phyloP scores from a whole-genome alignment of 441 rosid genomes.

The Corymbia citriodora region DNA sequence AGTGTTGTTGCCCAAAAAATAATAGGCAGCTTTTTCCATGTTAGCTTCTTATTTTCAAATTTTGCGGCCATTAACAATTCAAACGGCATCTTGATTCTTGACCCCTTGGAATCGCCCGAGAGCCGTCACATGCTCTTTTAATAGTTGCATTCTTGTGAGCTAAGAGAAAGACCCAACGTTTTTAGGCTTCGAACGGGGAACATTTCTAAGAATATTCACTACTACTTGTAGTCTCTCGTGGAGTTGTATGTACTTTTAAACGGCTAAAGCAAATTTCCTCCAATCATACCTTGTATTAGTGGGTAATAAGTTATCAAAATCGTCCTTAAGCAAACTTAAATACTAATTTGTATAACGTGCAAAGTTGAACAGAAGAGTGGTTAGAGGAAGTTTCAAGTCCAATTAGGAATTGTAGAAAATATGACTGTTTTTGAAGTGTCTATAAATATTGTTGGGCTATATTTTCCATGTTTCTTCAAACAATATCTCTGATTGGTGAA shows the following conservation, averaged over 20 bases:
- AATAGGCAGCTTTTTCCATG: neutral
- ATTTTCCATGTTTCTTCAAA: neutral
- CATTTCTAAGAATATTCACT: neutral
- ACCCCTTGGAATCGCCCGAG: neutral
- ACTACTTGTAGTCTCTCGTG: neutral
- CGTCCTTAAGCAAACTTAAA: neutral
- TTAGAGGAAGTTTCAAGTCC: neutral
- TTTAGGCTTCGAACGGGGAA: neutral
- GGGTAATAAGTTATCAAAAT: neutral
- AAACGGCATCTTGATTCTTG: neutral
- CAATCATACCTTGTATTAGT: neutral
- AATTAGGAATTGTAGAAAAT: neutral
- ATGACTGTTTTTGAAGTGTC: neutral
- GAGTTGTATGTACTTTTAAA: neutral
- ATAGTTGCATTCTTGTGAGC: neutral
- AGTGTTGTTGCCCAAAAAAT: neutral
- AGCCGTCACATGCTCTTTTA: neutral
- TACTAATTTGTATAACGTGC: neutral
- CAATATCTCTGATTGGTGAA: neutral
- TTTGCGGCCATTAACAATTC: neutral
- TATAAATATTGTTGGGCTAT: neutral
- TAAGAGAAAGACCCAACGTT: neutral
- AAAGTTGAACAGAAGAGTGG: neutral
- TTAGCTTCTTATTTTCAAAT: neutral
- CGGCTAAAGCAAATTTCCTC: neutral